phyloP scores from a whole-genome alignment of 108 stramenopile genomes.

The Discostella pseudostelligera region DNA sequence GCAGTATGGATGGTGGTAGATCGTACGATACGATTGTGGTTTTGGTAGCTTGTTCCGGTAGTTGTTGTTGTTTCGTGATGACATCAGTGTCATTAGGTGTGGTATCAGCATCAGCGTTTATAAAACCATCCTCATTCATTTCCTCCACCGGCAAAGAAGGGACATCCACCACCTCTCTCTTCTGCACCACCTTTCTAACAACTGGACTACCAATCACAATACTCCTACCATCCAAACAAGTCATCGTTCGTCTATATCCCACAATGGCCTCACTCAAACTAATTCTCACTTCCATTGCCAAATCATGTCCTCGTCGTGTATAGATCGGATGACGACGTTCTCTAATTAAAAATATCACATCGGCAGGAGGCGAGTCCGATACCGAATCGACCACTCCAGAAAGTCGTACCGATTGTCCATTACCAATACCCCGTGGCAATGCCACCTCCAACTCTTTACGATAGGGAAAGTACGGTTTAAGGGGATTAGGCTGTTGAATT shows the following conservation, averaged over 20 bases:
- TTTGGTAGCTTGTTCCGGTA: not conserved
- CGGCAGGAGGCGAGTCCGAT: slow-evolving; percentile 59
- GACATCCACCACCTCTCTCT: slow-evolving; percentile 11
- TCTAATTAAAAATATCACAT: slow-evolving; percentile 67
- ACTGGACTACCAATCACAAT: slow-evolving; percentile 40
- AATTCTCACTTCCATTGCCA: slow-evolving; percentile 74
- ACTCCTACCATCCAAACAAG: slow-evolving; percentile 57
- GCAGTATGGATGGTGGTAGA: slow-evolving; percentile 40
- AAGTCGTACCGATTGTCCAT: slow-evolving; percentile 62
- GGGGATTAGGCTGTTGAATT: slow-evolving; percentile 52
- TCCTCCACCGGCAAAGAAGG: slow-evolving; percentile 3
- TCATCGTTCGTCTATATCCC: slow-evolving; percentile 51
- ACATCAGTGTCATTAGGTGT: not conserved
- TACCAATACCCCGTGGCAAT: slow-evolving; percentile 53
- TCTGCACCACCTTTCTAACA: slow-evolving; percentile 32
- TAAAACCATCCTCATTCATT: slow-evolving; percentile 4
- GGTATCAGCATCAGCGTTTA: slow-evolving; percentile 26
- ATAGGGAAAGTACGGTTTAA: slow-evolving; percentile 24
- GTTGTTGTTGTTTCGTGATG: too few relatives aligned
- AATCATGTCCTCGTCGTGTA: slow-evolving; percentile 71
- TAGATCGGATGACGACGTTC: slow-evolving; percentile 58
- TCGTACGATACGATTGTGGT: slow-evolving; percentile 6
- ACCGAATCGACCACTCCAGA: slow-evolving; percentile 71
- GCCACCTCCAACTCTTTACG: slow-evolving; percentile 62
- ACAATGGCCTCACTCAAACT: slow-evolving; percentile 62